Conservation (phyloP, 305 asterid genomes). For the Fraxinus dipetala region DNA sequence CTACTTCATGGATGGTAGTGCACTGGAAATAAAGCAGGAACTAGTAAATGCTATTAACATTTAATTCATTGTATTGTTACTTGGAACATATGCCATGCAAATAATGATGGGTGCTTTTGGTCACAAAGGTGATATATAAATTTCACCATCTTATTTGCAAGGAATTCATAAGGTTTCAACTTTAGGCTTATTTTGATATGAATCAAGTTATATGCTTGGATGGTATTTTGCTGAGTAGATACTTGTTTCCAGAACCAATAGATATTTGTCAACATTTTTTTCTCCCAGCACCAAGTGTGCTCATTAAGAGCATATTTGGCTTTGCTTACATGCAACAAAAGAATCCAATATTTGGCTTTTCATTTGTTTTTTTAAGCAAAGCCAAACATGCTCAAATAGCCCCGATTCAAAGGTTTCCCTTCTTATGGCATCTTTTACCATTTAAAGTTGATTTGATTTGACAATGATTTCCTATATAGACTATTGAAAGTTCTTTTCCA, state of each 20-base stretch:
- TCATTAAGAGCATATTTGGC: background rate
- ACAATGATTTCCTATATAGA: background rate
- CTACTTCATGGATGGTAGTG: background rate
- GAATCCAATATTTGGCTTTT: background rate
- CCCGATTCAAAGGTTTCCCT: background rate
- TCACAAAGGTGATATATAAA: background rate
- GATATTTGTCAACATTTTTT: background rate
- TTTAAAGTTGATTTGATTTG: background rate
- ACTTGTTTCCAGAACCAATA: background rate
- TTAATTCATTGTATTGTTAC: background rate
- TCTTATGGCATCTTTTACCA: background rate
- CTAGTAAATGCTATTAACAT: background rate
- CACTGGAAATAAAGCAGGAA: background rate
- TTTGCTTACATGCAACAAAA: background rate
- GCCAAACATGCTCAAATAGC: background rate
- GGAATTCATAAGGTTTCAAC: background rate
- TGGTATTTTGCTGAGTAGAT: background rate
- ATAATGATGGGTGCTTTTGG: background rate
- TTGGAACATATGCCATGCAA: background rate
- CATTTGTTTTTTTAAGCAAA: background rate
- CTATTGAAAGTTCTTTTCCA: background rate
- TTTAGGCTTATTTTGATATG: background rate
- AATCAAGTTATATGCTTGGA: background rate
- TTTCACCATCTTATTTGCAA: background rate
- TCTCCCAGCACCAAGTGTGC: background rate